Evolutionary conservation across 208 protist species (phyloP).

Genomic region (Leishmania tropica): DNA sequence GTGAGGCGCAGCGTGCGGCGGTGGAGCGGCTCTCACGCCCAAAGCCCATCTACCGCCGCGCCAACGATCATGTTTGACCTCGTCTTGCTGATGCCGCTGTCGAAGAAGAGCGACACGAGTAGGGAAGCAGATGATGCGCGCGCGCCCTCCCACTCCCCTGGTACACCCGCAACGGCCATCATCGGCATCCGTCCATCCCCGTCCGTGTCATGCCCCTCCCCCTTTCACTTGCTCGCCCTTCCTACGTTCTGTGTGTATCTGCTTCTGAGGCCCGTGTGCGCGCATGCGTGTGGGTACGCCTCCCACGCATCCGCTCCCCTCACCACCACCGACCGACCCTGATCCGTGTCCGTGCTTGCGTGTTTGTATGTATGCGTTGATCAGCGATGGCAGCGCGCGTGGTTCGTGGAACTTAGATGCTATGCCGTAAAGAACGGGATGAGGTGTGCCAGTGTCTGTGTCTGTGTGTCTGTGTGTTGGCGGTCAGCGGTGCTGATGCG

Average conservation of each 20-base stretch:
- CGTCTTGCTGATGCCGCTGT: not conserved
- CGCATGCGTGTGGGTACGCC: not conserved
- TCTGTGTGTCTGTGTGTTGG: not conserved
- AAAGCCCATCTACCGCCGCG: conserved; percentile 44
- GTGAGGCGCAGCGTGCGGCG: conserved; percentile 44
- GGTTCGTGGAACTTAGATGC: not conserved
- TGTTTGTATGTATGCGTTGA: not conserved
- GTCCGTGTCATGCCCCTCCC: not conserved
- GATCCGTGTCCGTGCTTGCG: not conserved
- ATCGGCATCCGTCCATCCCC: not conserved
- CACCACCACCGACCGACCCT: too few species aligned
- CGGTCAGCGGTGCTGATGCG: not conserved
- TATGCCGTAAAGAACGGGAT: not conserved
- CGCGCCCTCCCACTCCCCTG: not conserved
- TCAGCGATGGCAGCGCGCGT: not conserved
- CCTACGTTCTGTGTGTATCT: too few species aligned
- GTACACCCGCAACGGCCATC: not conserved
- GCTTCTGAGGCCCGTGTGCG: not conserved
- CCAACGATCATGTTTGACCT: conserved; percentile 10
- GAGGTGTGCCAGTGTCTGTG: not conserved
- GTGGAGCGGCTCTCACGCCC: conserved; percentile 61
- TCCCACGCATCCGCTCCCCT: not conserved
- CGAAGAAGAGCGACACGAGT: not conserved
- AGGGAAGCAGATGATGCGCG: not conserved
- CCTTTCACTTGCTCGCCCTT: too few species aligned